Base-by-base conservation (phyloP, 768 basidiomycete species). In the Boletus fagicola region DNA sequence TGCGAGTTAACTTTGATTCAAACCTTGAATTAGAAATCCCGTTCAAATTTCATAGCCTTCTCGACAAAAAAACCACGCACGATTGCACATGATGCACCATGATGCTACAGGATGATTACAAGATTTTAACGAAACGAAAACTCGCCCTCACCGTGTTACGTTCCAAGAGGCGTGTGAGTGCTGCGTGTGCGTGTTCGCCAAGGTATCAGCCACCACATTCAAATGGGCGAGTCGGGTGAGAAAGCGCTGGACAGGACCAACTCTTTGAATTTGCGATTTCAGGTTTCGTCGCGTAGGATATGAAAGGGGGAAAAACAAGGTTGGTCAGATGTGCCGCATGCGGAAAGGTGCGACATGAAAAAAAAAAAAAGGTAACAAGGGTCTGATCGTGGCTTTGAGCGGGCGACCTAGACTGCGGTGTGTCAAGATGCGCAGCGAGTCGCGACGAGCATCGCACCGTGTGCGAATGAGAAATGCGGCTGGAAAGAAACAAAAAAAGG, bases 1-100 rank as follows among this genome's bases (percentile, higher is more conserved):
- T 54, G 49, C 49, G 57, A 64, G 62, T 55, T 59, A 67, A 67
- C 67, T 51, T 62, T 66, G 62, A 64, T 58, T 46, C 20, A 54
- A 20, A 39, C 10, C 62, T 66, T 6, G 54, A 66, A 66, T 59
- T 54, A 56, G 65, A 54, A 60, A 49, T 30, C 38, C 53, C 51
- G 54, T 53, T 53, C 35, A 42, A 51, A 47, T 65, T 47, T 36
- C 38, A 55, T 59, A 44, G 39, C 35, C 33, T 42, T 40, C 44
- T 18, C 39, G 40, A 60, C 40, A 18, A 30, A 16, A 28, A 12
- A 22, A 49, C 46, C 67, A 61, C 56, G 58, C 51, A 55, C 46
- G 16, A 44, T 12, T 5, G 36, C 39, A 45, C 53, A 62, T 36
- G 54, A 63, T 42, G 30, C 30, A 6, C 40, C 6, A 56, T 20